Conservation (phyloP, 306 rosid genomes). For the Pachyrhizus erosus region DNA sequence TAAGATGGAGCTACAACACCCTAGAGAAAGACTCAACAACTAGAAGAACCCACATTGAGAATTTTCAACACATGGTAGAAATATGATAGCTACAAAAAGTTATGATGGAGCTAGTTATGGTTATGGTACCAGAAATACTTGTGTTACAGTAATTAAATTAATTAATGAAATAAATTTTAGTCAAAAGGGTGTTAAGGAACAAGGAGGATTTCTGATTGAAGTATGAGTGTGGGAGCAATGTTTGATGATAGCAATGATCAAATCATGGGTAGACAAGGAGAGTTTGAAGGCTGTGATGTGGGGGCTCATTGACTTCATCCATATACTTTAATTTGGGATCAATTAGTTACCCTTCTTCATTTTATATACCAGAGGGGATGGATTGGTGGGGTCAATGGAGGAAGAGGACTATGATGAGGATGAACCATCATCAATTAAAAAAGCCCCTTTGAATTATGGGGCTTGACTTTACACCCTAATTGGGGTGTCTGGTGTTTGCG, state of each 20-base stretch:
- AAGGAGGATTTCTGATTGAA: not conserved
- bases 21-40: not conserved
- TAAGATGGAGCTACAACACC: too few species aligned
- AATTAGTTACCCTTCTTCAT: conserved; percentile 7
- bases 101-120: conserved; percentile 4
- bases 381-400: conserved; percentile 6
- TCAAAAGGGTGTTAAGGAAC: not conserved
- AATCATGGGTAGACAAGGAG: not conserved
- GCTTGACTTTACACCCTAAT: not conserved
- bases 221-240: not conserved
- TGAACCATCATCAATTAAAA: not conserved
- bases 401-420: not conserved
- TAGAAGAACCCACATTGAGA: not conserved
- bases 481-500: not conserved
- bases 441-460: not conserved
- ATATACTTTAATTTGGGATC: not conserved
- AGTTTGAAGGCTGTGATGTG: conserved; percentile 29
- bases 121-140: not conserved
- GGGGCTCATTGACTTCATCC: conserved; percentile 35
- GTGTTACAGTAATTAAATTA: not conserved
- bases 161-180: not conserved
- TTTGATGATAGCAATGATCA: conserved; percentile 11
- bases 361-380: conserved; percentile 45
- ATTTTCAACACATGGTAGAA: not conserved
- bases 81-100: not conserved